Percentiles rank a stretch among this genome's conserved stretches.
phyloP scores from a whole-genome alignment of 352 stramenopile genomes.

The Phytophthora idaei region DNA sequence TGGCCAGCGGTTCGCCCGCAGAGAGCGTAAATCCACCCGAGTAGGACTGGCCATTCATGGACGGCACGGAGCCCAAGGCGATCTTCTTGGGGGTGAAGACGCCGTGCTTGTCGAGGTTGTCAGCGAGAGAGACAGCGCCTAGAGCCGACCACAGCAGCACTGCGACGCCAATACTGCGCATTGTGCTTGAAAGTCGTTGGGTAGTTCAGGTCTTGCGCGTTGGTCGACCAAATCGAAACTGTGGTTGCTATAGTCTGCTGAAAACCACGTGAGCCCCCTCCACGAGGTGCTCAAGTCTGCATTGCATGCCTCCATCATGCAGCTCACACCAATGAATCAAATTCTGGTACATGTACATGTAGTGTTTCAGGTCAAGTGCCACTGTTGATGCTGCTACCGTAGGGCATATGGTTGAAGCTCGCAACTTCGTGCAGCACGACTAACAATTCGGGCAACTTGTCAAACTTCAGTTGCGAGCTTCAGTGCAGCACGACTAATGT shows the following conservation, averaged over 20 bases:
- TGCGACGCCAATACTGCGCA: neutral
- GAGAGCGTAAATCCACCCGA: slow-evolving; percentile 28
- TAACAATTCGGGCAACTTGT: too few species aligned
- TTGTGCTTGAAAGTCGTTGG: neutral
- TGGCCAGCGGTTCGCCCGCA: slow-evolving; percentile 21
- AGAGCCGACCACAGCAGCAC: neutral
- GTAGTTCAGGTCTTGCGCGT: neutral
- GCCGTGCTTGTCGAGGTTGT: neutral
- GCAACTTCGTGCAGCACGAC: neutral
- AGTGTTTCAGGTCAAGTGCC: slow-evolving; percentile 1
- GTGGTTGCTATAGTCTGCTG: slow-evolving; percentile 1
- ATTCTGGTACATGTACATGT: neutral
- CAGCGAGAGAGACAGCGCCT: neutral
- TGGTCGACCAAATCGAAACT: slow-evolving; percentile 7
- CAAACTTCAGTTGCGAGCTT: neutral
- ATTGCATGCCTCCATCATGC: neutral
- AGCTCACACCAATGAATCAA: neutral
- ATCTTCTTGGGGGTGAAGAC: neutral
- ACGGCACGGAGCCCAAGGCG: neutral
- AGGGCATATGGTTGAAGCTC: slow-evolving; percentile 1
- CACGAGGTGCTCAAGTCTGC: neutral
- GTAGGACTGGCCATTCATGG: neutral
- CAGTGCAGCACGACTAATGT: neutral
- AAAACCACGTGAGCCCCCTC: neutral
- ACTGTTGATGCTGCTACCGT: slow-evolving; percentile 6